Evolutionary conservation across 305 asterid genomes (phyloP).

Genomic region (Fraxinus floribunda): DNA sequence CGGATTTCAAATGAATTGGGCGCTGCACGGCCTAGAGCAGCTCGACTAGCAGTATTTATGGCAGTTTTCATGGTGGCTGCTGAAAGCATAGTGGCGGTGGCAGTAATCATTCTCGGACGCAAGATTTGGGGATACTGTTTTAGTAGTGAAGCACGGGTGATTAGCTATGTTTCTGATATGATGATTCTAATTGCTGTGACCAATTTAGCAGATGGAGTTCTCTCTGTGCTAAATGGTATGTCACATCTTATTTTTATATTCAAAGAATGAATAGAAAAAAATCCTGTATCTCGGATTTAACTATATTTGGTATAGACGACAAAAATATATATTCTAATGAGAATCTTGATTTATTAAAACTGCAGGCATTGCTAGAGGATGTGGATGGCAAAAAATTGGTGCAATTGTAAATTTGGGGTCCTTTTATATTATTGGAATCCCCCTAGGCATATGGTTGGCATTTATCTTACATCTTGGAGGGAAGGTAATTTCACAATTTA

Average conservation of each 20-base stretch:
- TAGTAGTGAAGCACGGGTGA: slow-evolving; percentile 41
- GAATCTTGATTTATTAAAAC: not conserved
- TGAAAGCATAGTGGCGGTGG: slow-evolving; percentile 45
- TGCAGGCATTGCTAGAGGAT: slow-evolving; percentile 61
- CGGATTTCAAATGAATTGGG: slow-evolving; percentile 59
- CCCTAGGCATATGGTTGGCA: slow-evolving; percentile 41
- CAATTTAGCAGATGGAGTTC: slow-evolving; percentile 49
- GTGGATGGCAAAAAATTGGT: slow-evolving; percentile 74
- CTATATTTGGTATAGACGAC: not conserved
- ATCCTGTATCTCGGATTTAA: not conserved
- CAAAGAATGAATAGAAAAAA: not conserved
- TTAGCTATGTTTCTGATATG: slow-evolving; percentile 43
- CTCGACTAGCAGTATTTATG: slow-evolving; percentile 44
- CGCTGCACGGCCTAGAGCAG: slow-evolving; percentile 39
- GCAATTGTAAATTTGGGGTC: slow-evolving; percentile 55
- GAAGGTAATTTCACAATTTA: slow-evolving; percentile 33
- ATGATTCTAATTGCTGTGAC: slow-evolving; percentile 38
- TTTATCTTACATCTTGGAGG: slow-evolving; percentile 57
- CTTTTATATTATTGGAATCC: slow-evolving; percentile 53
- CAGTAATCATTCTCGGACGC: slow-evolving; percentile 34
- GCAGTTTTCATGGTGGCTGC: slow-evolving; percentile 43
- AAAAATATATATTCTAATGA: not conserved
- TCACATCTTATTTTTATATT: not conserved
- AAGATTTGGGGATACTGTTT: slow-evolving; percentile 53
- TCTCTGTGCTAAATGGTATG: slow-evolving; percentile 49